phyloP scores from a whole-genome alignment of 768 basidiomycete genomes.

The Leccinellum rugosiceps region DNA sequence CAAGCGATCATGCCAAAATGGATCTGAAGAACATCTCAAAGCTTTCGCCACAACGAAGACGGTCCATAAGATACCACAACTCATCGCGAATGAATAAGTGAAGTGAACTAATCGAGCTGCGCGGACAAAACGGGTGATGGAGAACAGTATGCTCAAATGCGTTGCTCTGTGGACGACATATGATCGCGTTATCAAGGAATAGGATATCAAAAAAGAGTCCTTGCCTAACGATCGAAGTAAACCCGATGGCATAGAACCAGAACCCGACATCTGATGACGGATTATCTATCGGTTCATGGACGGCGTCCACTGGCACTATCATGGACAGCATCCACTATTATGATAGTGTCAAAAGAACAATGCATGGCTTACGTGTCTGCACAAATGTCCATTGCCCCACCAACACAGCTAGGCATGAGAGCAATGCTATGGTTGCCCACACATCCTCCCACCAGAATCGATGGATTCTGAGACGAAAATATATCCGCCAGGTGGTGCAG shows the following conservation, averaged over 20 bases:
- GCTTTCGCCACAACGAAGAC: neutral
- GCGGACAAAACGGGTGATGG: constrained; percentile 13
- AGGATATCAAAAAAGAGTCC: neutral
- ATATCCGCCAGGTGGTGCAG: constrained; percentile 12
- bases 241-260: constrained; percentile 8
- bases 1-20: constrained; percentile 3
- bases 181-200: neutral
- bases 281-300: neutral
- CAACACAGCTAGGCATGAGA: constrained; percentile 6
- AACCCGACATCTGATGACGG: neutral
- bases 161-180: neutral
- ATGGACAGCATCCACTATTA: neutral
- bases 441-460: constrained; percentile 22
- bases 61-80: constrained; percentile 1
- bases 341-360: neutral
- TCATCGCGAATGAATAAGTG: neutral
- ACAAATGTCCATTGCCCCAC: constrained; percentile 6
- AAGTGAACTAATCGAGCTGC: neutral
- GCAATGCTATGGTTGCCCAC: constrained; percentile 8
- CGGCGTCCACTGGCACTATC: neutral
- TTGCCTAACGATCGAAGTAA: constrained; percentile 2
- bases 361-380: constrained; percentile 1
- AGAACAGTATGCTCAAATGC: constrained; percentile 16
- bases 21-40: constrained; percentile 2
- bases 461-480: constrained; percentile 12